Evolutionary conservation across 2,329 filamentous ascomycete genomes (phyloP).

Genomic region (Chaetomiaceae sp.): DNA sequence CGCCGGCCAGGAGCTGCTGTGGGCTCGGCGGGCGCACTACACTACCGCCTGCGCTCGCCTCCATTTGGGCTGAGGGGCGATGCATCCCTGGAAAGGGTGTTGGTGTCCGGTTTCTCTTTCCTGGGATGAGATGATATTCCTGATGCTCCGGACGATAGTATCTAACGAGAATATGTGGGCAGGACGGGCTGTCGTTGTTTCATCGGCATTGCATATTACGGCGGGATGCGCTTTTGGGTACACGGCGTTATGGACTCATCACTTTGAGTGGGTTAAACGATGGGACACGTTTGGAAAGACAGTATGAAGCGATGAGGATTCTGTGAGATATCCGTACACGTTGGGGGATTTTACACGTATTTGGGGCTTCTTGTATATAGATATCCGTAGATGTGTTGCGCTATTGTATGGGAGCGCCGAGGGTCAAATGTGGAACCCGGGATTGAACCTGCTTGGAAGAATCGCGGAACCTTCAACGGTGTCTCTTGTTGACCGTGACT

Average conservation of each 20-base stretch:
- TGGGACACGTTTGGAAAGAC: background rate
- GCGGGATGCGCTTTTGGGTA: conserved; percentile 9
- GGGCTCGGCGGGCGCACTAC: no score
- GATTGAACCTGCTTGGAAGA: no score
- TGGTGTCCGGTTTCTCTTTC: background rate
- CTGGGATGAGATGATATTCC: background rate
- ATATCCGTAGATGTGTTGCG: conserved; percentile 4
- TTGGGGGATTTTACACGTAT: background rate
- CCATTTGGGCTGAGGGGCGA: background rate
- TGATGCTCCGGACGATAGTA: no score
- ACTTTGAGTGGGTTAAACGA: background rate
- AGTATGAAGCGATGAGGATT: conserved; percentile 6
- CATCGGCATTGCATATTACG: conserved; percentile 13
- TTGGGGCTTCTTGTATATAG: conserved; percentile 6
- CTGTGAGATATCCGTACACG: background rate
- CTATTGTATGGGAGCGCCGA: background rate
- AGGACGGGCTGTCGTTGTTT: conserved; percentile 4
- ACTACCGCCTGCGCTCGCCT: no score
- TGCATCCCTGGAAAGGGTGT: background rate
- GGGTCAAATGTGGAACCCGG: no score
- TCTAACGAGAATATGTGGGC: conserved; percentile 7
- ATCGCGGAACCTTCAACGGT: no score
- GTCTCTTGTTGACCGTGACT: no score
- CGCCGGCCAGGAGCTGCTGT: no score
- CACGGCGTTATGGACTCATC: conserved; percentile 12